These are phyloP conservation scores for Puccinellia tenuiflora DNA, from an alignment of 176 grass and related monocot genomes.

Conservation along the genomic window DNA sequence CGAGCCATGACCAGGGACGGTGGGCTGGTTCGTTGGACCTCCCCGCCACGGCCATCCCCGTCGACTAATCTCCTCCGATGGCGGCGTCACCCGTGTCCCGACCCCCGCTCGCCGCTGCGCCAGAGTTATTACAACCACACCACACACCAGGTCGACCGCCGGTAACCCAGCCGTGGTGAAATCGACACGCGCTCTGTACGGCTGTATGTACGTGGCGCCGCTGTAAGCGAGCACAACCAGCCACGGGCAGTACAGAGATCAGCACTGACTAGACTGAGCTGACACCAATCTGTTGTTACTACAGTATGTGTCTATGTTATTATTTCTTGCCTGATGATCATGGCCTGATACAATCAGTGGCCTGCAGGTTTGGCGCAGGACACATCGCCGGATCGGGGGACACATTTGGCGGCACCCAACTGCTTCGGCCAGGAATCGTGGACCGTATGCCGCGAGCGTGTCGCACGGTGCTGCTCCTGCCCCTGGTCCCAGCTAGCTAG, in stretches of 20 bases:
- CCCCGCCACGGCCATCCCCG: slow-evolving; percentile 13
- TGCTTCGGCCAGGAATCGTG: slow-evolving; percentile 19
- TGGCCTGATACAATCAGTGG: too few species aligned
- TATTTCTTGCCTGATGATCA: too few species aligned
- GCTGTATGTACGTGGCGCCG: too few species aligned
- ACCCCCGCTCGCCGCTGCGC: background rate
- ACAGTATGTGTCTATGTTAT: too few species aligned
- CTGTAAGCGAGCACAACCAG: too few species aligned
- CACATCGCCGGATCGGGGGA: background rate
- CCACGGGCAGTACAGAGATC: too few species aligned
- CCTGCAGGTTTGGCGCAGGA: slow-evolving; percentile 21
- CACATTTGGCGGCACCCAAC: background rate
- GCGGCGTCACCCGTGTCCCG: slow-evolving; percentile 17
- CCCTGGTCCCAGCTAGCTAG: too few species aligned
- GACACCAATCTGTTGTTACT: too few species aligned
- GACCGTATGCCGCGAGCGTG: slow-evolving; percentile 24
- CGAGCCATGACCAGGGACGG: background rate
- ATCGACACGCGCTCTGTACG: too few species aligned
- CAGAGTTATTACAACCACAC: too few species aligned
- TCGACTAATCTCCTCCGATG: slow-evolving; percentile 17
- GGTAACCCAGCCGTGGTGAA: background rate
- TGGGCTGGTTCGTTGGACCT: slow-evolving; percentile 1
- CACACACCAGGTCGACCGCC: background rate
- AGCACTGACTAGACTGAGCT: too few species aligned
- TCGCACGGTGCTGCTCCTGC: background rate